Evolutionary conservation across 371 early-diverging fungal genomes (phyloP), one percentile per base, ranked within the genome.

Genomic region (Funneliformis caledonium): DNA sequence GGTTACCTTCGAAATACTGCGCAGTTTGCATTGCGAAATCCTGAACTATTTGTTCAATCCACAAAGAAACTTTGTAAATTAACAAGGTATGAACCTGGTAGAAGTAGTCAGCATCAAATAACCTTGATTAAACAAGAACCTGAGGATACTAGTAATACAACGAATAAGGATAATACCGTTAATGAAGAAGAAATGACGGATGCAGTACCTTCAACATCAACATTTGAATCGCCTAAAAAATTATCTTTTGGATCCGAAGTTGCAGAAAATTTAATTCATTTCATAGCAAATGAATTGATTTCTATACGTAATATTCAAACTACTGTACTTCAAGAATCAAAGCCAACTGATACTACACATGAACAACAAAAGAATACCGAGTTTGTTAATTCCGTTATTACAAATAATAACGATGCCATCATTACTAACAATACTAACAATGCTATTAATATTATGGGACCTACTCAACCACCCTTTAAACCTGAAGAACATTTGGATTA

Each of bases 21-120:
- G 43, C 91, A 91, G 67, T 82, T 95, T 56, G 96, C 92, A 0
- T 82, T 95, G 72, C 93, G 98, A 33, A 89, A 94, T 62, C 89
- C 94, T 0, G 86, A 88, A 19, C 81, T 89, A 4, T 98, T 96
- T 84, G 87, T 91, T 19, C 83, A 92, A 2, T 93, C 95, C 0
- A 86, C 92, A 0, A 83, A 86, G 0, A 90, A 89, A n/a, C 82
- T 92, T 9, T 94, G 93, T 83, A 88, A 90, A 47, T 84, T 97
- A 48, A 85, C 92, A 1, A 87, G 87, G 16, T 92, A 89, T 82
- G 93, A 92, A 70, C 84, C 90, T 56, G 84, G 86, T 61, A 88
- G 88, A 72, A 83, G 88, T 9, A 84, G 86, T 61, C 87, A 85
- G 61, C 37, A 37, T 37, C 92, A 92, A 76, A 87, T 94, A 70